phyloP scores from a whole-genome alignment of 768 basidiomycete genomes.

The Podaxis sp. region DNA sequence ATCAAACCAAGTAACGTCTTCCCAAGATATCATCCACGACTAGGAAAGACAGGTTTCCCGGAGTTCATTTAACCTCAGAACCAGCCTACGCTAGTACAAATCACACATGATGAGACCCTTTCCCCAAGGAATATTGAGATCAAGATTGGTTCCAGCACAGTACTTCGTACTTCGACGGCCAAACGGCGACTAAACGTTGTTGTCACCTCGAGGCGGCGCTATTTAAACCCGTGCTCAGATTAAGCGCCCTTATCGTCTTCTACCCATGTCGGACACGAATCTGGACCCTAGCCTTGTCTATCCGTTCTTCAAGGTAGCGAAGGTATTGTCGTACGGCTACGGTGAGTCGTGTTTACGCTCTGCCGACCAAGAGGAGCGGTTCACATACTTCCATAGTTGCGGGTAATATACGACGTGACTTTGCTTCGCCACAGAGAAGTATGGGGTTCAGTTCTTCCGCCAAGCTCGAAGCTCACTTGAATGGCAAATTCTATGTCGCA shows the following conservation, averaged over 20 bases:
- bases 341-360: background rate
- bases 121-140: background rate
- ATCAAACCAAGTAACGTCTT: background rate
- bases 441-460: background rate
- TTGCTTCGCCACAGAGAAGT: slow-evolving; percentile 4
- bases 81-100: background rate
- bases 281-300: background rate
- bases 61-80: slow-evolving; percentile 2
- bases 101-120: background rate
- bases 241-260: background rate
- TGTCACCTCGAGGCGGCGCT: background rate
- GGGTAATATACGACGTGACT: background rate
- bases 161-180: background rate
- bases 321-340: background rate
- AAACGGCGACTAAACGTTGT: background rate
- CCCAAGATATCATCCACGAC: background rate
- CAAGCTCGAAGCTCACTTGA: background rate
- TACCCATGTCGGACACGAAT: background rate
- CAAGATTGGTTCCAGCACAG: background rate
- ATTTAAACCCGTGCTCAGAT: background rate
- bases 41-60: background rate
- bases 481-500: background rate
- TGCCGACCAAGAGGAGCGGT: too few relatives aligned
- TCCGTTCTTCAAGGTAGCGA: background rate
- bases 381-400: background rate